Conservation (phyloP, 805 yeast species). For the Teunomyces barrocoloradensis region DNA sequence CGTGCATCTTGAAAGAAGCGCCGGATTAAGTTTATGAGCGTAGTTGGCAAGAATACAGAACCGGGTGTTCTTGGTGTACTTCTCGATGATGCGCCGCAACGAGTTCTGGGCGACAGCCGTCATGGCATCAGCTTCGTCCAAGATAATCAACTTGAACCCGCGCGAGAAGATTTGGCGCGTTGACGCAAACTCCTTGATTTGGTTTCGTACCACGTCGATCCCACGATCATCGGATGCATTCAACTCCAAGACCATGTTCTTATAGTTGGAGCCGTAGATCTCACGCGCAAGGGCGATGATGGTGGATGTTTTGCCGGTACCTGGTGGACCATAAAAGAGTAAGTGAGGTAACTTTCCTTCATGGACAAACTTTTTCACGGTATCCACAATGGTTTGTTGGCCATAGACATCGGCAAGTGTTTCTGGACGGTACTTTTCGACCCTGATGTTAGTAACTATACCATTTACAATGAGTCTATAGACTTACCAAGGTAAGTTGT, state of each 20-base stretch:
- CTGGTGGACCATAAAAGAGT: constrained; percentile 93
- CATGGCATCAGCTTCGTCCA: constrained; percentile 97
- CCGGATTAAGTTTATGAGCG: constrained; percentile 94
- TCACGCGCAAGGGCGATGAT: constrained; percentile 84
- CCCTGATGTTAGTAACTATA: constrained; percentile 43
- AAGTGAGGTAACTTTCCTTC: constrained; percentile 87
- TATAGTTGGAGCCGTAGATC: constrained; percentile 76
- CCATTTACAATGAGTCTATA: too few relatives aligned
- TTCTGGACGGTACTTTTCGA: constrained; percentile 91
- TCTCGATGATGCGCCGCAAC: constrained; percentile 80
- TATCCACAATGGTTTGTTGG: constrained; percentile 79
- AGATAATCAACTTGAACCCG: constrained; percentile 85
- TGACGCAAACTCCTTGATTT: constrained; percentile 92
- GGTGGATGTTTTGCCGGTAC: constrained; percentile 90
- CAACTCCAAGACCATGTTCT: constrained; percentile 88
- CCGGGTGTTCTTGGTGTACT: constrained; percentile 90
- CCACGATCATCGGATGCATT: constrained; percentile 98
- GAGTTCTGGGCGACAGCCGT: constrained; percentile 85
- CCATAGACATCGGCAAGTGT: constrained; percentile 87
- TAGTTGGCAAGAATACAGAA: constrained; percentile 95
- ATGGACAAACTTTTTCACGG: constrained; percentile 79
- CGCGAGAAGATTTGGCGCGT: constrained; percentile 88
- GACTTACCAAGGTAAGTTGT: constrained; percentile 14
- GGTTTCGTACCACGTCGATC: constrained; percentile 96
- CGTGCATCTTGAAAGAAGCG: constrained; percentile 90